These are phyloP conservation scores for Cryptosporidium bovis DNA, from an alignment of 169 alveolate species.

Conservation along the genomic window DNA sequence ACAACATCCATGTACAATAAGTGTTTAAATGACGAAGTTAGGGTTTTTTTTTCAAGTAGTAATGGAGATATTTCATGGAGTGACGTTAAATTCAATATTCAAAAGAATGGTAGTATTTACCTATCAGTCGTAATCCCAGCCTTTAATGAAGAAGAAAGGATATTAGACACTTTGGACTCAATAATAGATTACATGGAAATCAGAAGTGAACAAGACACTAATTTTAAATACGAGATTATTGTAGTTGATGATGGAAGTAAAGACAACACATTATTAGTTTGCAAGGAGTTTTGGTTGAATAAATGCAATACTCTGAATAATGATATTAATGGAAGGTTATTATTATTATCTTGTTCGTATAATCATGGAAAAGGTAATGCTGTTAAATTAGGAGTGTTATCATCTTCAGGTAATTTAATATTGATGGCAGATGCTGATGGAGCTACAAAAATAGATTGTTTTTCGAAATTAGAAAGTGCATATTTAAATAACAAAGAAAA, in stretches of 20 bases:
- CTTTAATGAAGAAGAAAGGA: slow-evolving; percentile 84
- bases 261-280: slow-evolving; percentile 82
- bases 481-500: slow-evolving; percentile 74
- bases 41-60: neutral
- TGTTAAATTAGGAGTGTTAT: slow-evolving; percentile 82
- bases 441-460: slow-evolving; percentile 87
- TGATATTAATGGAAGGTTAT: slow-evolving; percentile 66
- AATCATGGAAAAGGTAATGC: slow-evolving; percentile 91
- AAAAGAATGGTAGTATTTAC: slow-evolving; percentile 29
- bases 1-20: neutral
- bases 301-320: slow-evolving; percentile 12
- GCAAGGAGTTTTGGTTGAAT: slow-evolving; percentile 75
- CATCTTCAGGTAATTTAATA: slow-evolving; percentile 81
- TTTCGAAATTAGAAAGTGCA: slow-evolving; percentile 75
- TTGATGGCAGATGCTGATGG: slow-evolving; percentile 91
- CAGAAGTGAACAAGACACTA: slow-evolving; percentile 21
- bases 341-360: slow-evolving; percentile 76
- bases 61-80: slow-evolving; percentile 4
- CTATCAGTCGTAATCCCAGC: slow-evolving; percentile 87
- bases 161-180: slow-evolving; percentile 79
- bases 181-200: slow-evolving; percentile 74
- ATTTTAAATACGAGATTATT: slow-evolving; percentile 83
- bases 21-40: neutral
- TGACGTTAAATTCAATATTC: neutral
- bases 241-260: slow-evolving; percentile 88